Evolutionary conservation across 495 filamentous ascomycete species (phyloP), one percentile per base, ranked within the genome.

Genomic region (Aspergillus heteromorphus): DNA sequence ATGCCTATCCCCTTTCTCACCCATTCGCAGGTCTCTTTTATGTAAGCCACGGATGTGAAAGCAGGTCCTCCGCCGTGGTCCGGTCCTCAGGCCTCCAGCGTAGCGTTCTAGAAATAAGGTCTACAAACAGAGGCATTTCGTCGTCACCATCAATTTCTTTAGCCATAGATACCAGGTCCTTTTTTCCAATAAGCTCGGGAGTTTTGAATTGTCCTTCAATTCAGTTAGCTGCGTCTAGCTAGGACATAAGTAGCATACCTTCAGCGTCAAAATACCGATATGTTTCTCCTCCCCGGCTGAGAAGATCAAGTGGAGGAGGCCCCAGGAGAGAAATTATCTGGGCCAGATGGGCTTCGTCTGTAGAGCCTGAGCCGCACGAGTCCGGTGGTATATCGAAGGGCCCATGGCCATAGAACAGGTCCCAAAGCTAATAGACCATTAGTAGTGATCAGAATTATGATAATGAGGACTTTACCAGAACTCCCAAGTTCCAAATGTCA

Each of bases 401-500:
- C 10, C 56, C 51, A 40, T 54, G 50, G 49, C 62, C 51, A 51
- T 65, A 59, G 48, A 65, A 60, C 29, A 68, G 51, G 45, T 68
- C 57, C 62, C 66, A 67, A 18, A 66, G 50, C 66, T 67, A 59
- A 49, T 41, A 52, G 41, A 48, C 40, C 48, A 49, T 48, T 49
- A 53, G 55, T 36, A 27, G 20, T 23, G 36, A 53, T 49, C 43
- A 45, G 5, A 17, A 49, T 48, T 49, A 53, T 43, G 20, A 57
- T 41, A 57, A 53, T 21, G 41, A 49, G 49, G 34, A 29, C 49
- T 38, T 43, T 58, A 58, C 56, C 56, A 58, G 17, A 34, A 58
- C 56, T 38, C 56, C 56, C 50, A 58, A 45, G 23, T 49, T 60
- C 57, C 57, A 76, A 45, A 75, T 73, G 47, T 76, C 72, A 51